These are phyloP conservation scores for Ceratobasidium sp. DNA, from an alignment of 1,284 basidiomycete genomes.

Conservation along the genomic window DNA sequence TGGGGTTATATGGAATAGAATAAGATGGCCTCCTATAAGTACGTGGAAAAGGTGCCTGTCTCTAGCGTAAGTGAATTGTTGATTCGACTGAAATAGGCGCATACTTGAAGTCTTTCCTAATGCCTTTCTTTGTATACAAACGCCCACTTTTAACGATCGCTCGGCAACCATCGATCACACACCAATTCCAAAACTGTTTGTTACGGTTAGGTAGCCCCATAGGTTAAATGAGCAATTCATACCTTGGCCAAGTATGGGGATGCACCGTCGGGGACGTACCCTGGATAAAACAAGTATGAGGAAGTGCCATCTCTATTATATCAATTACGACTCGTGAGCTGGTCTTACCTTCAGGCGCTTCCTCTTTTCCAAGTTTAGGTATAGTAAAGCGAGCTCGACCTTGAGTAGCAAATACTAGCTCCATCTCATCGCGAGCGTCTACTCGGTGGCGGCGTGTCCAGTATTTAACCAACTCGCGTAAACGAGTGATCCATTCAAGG, in stretches of 20 bases:
- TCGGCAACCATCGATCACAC: slow-evolving; percentile 74
- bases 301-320: no score
- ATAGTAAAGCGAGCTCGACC: slow-evolving; percentile 58
- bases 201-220: slow-evolving; percentile 59
- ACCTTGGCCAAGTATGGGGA: slow-evolving; percentile 43
- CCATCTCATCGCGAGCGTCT: slow-evolving; percentile 81
- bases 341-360: slow-evolving; percentile 37
- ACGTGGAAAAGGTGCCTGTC: slow-evolving; percentile 63
- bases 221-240: not conserved
- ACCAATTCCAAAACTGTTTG: slow-evolving; percentile 79
- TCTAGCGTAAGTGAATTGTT: not conserved
- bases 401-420: slow-evolving; percentile 63
- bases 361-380: slow-evolving; percentile 49
- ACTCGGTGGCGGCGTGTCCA: slow-evolving; percentile 76
- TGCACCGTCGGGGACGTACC: slow-evolving; percentile 41
- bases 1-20: slow-evolving; percentile 66
- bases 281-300: not conserved
- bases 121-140: slow-evolving; percentile 70
- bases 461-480: slow-evolving; percentile 71
- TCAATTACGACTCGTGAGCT: no score
- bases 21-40: slow-evolving; percentile 68
- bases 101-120: slow-evolving; percentile 74
- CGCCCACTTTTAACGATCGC: slow-evolving; percentile 74
- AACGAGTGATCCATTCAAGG: slow-evolving; percentile 78
- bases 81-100: slow-evolving; percentile 46